Percentiles rank a stretch among this genome's conserved stretches.
These are phyloP conservation scores for Leccinum olivaceoglutinosum DNA, from an alignment of 1,284 basidiomycete species.

Conservation along the genomic window DNA sequence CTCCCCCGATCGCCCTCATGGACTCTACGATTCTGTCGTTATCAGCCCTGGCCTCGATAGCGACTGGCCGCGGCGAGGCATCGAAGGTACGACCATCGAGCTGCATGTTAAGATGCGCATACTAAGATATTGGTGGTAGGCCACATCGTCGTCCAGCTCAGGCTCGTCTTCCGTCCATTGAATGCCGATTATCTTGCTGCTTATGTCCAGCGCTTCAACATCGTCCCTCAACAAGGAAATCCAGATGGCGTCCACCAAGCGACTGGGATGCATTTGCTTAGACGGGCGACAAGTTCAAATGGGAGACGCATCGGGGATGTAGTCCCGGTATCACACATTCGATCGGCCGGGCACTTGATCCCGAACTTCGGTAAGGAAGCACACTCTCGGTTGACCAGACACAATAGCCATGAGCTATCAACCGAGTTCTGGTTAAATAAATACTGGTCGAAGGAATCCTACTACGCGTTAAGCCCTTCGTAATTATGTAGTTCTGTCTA, in stretches of 20 bases:
- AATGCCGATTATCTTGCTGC: neutral
- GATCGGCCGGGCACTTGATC: neutral
- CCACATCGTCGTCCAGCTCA: conserved; percentile 5
- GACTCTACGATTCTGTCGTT: neutral
- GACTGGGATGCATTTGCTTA: too few species aligned
- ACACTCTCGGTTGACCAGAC: neutral
- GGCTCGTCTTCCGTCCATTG: conserved; percentile 1
- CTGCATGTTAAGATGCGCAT: neutral
- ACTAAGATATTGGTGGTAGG: neutral
- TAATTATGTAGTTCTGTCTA: neutral
- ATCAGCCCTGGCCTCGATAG: neutral
- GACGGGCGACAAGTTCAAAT: too few species aligned
- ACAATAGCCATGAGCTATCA: neutral
- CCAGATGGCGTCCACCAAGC: too few species aligned
- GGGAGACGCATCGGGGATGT: neutral
- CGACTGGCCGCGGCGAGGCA: neutral
- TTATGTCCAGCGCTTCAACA: neutral
- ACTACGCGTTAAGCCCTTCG: neutral
- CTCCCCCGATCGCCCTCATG: neutral
- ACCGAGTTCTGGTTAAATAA: neutral
- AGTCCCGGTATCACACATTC: neutral
- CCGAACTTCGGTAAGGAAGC: neutral
- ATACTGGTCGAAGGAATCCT: neutral
- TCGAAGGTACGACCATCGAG: neutral
- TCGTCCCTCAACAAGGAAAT: neutral